Conservation (phyloP, 768 basidiomycete genomes). For the Calocera cornea region DNA sequence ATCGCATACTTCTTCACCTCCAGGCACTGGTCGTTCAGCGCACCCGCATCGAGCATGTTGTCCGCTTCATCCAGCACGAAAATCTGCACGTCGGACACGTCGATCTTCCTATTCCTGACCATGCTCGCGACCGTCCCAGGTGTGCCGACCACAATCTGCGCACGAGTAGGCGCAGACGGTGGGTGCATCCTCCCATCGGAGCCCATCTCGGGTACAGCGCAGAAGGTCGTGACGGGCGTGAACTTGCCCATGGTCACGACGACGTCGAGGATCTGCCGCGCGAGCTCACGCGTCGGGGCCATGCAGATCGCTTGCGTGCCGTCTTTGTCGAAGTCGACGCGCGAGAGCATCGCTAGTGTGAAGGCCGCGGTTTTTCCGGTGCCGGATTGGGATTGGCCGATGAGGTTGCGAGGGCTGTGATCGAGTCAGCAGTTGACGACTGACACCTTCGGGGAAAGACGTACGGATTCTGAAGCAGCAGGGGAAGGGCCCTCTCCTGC, state of each 20-base stretch:
- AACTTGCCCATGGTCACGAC: conserved; percentile 90
- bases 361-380: conserved; percentile 99
- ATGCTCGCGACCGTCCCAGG: conserved; percentile 91
- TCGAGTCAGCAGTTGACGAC: too few species aligned
- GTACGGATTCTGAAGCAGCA: conserved; percentile 81
- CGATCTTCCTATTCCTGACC: conserved; percentile 62
- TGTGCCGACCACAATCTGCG: conserved; percentile 89
- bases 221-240: conserved; percentile 83
- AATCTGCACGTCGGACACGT: conserved; percentile 68
- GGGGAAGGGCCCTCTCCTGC: conserved; percentile 88
- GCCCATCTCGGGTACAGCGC: conserved; percentile 62
- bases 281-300: conserved; percentile 94
- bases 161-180: conserved; percentile 38
- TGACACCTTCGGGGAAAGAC: too few species aligned
- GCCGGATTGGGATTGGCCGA: conserved; percentile 97
- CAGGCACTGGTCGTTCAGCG: conserved; percentile 84
- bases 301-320: conserved; percentile 93
- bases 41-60: conserved; percentile 94
- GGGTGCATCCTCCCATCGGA: conserved; percentile 19
- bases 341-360: conserved; percentile 90
- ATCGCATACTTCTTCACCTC: conserved; percentile 75
- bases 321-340: conserved; percentile 69
- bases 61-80: conserved; percentile 98
- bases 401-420: conserved; percentile 89
- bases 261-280: conserved; percentile 94